These are phyloP conservation scores for Vitis hybrid DNA, from an alignment of 177 flowering plant genomes.

Conservation along the genomic window DNA sequence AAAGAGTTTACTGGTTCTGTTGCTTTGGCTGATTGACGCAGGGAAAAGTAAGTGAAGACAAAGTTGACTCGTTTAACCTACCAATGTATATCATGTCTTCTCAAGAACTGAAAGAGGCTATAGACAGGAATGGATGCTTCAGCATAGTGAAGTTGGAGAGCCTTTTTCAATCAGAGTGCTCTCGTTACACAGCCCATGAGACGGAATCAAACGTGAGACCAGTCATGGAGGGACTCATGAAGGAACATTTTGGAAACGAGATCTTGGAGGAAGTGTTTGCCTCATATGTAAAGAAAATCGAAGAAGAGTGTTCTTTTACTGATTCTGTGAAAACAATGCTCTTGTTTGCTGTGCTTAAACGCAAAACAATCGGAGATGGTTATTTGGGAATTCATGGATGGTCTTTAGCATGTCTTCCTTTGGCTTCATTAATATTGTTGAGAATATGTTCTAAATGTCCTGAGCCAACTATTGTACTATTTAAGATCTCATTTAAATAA, in stretches of 20 bases:
- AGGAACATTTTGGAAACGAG: slow-evolving; percentile 9
- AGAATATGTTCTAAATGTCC: no score
- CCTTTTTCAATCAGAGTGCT: not conserved
- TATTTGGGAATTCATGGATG: no score
- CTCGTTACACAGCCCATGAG: not conserved
- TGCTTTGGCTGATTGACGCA: no score
- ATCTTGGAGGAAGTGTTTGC: slow-evolving; percentile 14
- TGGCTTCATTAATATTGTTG: no score
- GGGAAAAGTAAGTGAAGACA: slow-evolving; percentile 7
- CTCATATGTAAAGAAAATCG: not conserved
- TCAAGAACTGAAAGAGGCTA: not conserved
- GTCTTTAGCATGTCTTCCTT: no score
- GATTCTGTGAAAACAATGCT: no score
- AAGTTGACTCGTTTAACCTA: slow-evolving; percentile 19
- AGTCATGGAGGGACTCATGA: slow-evolving; percentile 1
- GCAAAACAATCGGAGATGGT: no score
- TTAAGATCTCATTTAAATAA: no score
- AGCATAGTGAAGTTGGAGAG: slow-evolving; percentile 5
- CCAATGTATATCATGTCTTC: slow-evolving; percentile 5
- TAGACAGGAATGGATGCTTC: slow-evolving; percentile 12
- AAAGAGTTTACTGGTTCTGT: not conserved
- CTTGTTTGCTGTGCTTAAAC: no score
- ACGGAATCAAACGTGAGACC: slow-evolving; percentile 1
- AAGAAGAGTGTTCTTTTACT: not conserved
- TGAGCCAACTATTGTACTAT: no score